Evolutionary conservation across 495 filamentous ascomycete species (phyloP).

Genomic region (Penicillium atrosanguineum): DNA sequence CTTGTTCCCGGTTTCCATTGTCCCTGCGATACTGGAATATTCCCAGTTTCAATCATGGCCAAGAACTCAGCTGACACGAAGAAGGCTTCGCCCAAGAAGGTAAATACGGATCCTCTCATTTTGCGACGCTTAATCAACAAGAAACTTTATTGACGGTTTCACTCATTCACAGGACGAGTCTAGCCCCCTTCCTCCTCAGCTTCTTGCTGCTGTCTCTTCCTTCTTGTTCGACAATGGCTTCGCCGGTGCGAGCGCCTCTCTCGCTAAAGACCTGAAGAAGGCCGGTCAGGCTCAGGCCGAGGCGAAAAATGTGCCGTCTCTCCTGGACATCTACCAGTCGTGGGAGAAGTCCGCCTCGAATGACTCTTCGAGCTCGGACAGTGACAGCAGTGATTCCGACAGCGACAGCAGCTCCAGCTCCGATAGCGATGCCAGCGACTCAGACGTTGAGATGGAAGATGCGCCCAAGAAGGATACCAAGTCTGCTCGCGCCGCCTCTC

Average conservation of each 20-base stretch:
- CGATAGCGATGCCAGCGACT: slow-evolving; percentile 31
- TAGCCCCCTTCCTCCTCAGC: slow-evolving; percentile 45
- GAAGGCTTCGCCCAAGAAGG: slow-evolving; percentile 38
- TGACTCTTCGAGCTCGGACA: slow-evolving; percentile 12
- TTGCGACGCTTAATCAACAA: neutral
- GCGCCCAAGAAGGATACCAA: slow-evolving; percentile 34
- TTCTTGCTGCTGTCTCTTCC: slow-evolving; percentile 62
- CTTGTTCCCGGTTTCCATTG: slow-evolving; percentile 1
- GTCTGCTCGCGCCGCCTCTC: slow-evolving; percentile 28
- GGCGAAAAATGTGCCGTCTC: slow-evolving; percentile 40
- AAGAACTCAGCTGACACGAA: slow-evolving; percentile 27
- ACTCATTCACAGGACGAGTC: slow-evolving; percentile 8
- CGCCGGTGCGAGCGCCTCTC: slow-evolving; percentile 53
- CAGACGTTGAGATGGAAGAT: slow-evolving; percentile 61
- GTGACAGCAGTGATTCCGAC: slow-evolving; percentile 15
- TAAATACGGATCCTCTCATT: slow-evolving; percentile 6
- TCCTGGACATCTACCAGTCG: slow-evolving; percentile 50
- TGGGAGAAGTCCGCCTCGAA: slow-evolving; percentile 36
- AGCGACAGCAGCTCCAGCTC: slow-evolving; percentile 21
- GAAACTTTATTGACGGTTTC: slow-evolving; percentile 8
- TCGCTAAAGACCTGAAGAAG: slow-evolving; percentile 51
- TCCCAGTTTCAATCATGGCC: slow-evolving; percentile 31
- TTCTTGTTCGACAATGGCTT: slow-evolving; percentile 69
- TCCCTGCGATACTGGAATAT: neutral
- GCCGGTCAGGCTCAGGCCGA: slow-evolving; percentile 24